Conservation (phyloP, 1,284 basidiomycete species). For the Ceratobasidium sp. region DNA sequence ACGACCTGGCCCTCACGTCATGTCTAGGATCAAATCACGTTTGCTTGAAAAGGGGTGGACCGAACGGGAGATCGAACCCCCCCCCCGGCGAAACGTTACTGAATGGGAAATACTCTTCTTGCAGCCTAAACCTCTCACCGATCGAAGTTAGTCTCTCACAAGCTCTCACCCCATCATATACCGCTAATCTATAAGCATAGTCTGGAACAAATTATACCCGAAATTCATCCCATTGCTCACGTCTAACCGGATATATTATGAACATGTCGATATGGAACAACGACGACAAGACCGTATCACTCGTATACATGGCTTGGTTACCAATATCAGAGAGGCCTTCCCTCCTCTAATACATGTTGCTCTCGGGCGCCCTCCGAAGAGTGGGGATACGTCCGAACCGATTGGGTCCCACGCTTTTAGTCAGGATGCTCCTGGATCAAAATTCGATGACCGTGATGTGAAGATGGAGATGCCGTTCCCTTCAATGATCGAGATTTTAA, state of each 20-base stretch:
- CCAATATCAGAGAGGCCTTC: neutral
- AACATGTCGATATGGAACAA: neutral
- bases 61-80: conserved; percentile 19
- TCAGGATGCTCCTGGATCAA: neutral
- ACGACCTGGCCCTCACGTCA: neutral
- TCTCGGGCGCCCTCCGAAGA: no score
- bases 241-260: neutral
- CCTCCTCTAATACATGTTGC: neutral
- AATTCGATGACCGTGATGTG: neutral
- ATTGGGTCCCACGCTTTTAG: no score
- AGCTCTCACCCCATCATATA: neutral
- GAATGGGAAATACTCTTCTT: conserved; percentile 23
- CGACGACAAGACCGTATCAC: neutral
- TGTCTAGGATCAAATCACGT: conserved; percentile 11
- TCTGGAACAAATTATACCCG: conserved; percentile 29
- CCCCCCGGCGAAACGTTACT: neutral
- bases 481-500: neutral
- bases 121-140: conserved; percentile 38
- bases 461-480: conserved; percentile 8
- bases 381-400: no score
- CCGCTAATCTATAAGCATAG: neutral
- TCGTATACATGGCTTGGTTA: neutral
- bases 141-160: conserved; percentile 2
- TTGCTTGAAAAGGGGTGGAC: conserved; percentile 41
- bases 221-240: conserved; percentile 22